Base-by-base conservation (phyloP, 257 asterid genomes). In the Striga asiatica region DNA sequence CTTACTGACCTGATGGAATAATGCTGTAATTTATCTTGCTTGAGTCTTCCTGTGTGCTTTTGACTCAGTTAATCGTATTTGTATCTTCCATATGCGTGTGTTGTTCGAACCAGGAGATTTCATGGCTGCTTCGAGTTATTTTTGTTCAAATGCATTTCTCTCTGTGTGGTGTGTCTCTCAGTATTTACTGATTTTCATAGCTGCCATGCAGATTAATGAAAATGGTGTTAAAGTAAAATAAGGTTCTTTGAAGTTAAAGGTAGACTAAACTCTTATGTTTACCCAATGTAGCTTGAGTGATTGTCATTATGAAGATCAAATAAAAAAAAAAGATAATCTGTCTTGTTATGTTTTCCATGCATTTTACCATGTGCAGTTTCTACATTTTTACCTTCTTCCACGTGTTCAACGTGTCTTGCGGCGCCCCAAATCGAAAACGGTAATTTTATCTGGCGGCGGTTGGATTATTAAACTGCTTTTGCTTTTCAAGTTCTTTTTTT, bases 341-440 rank as follows among this genome's bases (percentile, higher is more conserved):
- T 43, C 50, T 43, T 5, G 24, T 43, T 4, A 18, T 43, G 23
- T 43, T 43, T 42, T 14, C n/a, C 23, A 17, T 42, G 50, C 25
- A 17, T 16, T 12, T 43, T 43, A 8, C 19, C 48, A 27, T 48
- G 39, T 66, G 71, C 61, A 58, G 23, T 47, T 17, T 48, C 29
- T 45, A 8, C 27, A 23, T 47, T n/a, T 57, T 60, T 13, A 50
- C 45, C 32, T 43, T 65, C 47, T 61, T 66, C 56, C 76, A 62
- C 56, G 66, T 74, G 67, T 66, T 61, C 48, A 43, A 16, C 50
- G 50, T 28, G 27, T 46, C 49, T 23, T 46, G 17, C 25, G 14
- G 27, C 27, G 19, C 53, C 53, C 14, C 4, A 24, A 18, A 19
- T 43, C 2, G 16, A 28, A 14, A 58, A 23, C 5, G 17, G n/a